A percentile compares a stretch with the other conserved stretches of the same genome.
phyloP scores from a whole-genome alignment of 176 grass and related monocot genomes.

The Dactylis glomerata region DNA sequence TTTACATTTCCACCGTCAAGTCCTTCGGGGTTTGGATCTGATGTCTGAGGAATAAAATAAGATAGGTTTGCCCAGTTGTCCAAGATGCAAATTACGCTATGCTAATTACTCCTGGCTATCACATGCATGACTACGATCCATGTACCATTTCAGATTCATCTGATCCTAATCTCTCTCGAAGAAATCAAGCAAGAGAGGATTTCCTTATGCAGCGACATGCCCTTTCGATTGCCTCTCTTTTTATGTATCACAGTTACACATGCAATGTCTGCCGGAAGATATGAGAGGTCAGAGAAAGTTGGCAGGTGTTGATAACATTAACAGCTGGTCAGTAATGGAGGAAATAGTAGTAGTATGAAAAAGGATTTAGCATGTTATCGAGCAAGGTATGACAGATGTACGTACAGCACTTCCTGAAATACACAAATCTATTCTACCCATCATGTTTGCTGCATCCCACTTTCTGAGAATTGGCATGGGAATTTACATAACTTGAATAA shows the following conservation, averaged over 20 bases:
- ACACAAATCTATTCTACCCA: background rate
- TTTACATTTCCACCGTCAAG: conserved; percentile 1
- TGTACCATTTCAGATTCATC: conserved; percentile 9
- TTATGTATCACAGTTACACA: background rate
- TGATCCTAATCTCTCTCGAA: background rate
- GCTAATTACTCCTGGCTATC: conserved; percentile 18
- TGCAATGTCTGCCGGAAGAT: background rate
- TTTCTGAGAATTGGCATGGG: background rate
- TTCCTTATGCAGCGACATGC: background rate
- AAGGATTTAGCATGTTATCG: background rate
- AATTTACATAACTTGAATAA: background rate
- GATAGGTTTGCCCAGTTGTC: conserved; percentile 24
- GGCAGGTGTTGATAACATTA: background rate
- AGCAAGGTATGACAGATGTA: background rate
- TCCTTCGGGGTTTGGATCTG: conserved; percentile 30
- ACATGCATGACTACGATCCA: conserved; percentile 17
- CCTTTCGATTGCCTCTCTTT: background rate
- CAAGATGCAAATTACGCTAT: conserved; percentile 35
- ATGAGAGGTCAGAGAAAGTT: background rate
- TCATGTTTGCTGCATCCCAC: background rate
- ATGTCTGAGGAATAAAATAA: conserved; percentile 33
- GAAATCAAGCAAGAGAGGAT: background rate
- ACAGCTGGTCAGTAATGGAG: background rate
- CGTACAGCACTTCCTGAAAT: background rate
- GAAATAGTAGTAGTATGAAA: background rate